Evolutionary conservation across 768 basidiomycete species (phyloP).

Genomic region (Macrolepiota fuliginosa): DNA sequence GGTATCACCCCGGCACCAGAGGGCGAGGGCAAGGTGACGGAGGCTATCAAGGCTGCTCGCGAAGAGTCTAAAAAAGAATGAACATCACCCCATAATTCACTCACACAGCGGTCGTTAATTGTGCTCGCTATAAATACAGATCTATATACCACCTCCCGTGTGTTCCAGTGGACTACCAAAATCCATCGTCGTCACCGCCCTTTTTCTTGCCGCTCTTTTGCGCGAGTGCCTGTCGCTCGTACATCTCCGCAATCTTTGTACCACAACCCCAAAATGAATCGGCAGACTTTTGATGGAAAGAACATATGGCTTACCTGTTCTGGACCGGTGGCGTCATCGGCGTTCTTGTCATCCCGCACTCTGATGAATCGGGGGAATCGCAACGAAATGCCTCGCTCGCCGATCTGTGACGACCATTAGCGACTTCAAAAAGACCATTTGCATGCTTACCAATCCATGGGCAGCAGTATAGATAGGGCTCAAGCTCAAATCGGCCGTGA

Average conservation of each 20-base stretch:
- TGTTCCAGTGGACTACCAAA: conserved; percentile 50
- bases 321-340: conserved; percentile 89
- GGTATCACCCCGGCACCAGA: conserved; percentile 29
- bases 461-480: conserved; percentile 97
- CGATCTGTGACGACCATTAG: conserved; percentile 47
- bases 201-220: conserved; percentile 71
- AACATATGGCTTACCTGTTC: conserved; percentile 67
- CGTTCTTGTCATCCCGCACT: conserved; percentile 88
- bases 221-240: conserved; percentile 81
- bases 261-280: neutral
- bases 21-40: conserved; percentile 41
- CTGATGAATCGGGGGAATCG: conserved; percentile 95
- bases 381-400: conserved; percentile 90
- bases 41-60: conserved; percentile 46
- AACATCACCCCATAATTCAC: conserved; percentile 20
- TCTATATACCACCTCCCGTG: conserved; percentile 24
- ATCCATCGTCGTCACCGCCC: conserved; percentile 72
- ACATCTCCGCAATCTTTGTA: conserved; percentile 87
- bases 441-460: conserved; percentile 68
- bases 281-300: neutral
- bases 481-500: conserved; percentile 94
- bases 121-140: conserved; percentile 21
- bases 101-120: conserved; percentile 12
- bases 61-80: conserved; percentile 37
- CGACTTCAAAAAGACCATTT: conserved; percentile 22